phyloP scores from a whole-genome alignment of 2,329 filamentous ascomycete genomes.

The Colletotrichum euphorbiae region DNA sequence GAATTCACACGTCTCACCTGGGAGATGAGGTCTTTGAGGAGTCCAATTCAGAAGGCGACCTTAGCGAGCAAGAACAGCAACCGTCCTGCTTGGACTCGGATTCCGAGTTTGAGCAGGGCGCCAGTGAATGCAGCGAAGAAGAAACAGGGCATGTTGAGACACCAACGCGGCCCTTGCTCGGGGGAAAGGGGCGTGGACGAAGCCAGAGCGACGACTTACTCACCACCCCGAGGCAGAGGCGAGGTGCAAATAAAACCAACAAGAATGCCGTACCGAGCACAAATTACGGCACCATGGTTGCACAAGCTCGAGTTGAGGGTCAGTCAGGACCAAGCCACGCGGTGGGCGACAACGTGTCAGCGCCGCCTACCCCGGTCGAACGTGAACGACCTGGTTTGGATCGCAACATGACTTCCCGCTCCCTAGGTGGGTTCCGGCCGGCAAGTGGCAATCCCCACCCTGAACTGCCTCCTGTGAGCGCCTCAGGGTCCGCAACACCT shows the following conservation, averaged over 20 bases:
- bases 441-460: conserved; percentile 31
- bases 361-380: conserved; percentile 35
- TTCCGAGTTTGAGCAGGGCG: conserved; percentile 49
- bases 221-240: conserved; percentile 24
- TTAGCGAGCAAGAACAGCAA: conserved; percentile 54
- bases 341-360: conserved; percentile 27
- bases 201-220: conserved; percentile 38
- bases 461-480: conserved; percentile 16
- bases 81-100: conserved; percentile 47
- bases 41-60: conserved; percentile 48
- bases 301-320: conserved; percentile 35
- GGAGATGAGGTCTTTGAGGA: conserved; percentile 68
- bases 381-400: conserved; percentile 31
- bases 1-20: conserved; percentile 81
- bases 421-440: conserved; percentile 26
- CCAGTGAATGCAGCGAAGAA: conserved; percentile 47
- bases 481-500: conserved; percentile 41
- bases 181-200: conserved; percentile 29
- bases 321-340: conserved; percentile 28
- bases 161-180: conserved; percentile 40
- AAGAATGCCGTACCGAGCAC: conserved; percentile 24
- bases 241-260: conserved; percentile 28
- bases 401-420: conserved; percentile 34
- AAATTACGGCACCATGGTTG: conserved; percentile 45
- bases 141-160: conserved; percentile 41